Evolutionary conservation across 768 basidiomycete species (phyloP).

Genomic region (Mycena venus): DNA sequence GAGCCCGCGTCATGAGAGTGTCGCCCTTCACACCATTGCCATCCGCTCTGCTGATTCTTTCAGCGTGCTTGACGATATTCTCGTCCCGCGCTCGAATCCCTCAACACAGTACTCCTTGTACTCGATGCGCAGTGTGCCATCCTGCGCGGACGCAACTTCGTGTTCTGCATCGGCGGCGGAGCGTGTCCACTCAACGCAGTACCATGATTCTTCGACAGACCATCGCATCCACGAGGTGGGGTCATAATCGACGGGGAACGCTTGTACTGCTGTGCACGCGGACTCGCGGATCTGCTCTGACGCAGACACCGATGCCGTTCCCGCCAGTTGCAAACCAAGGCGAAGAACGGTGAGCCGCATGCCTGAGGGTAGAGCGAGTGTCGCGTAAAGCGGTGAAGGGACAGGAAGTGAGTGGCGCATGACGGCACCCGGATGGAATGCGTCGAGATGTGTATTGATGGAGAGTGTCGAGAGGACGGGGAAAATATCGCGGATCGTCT

Average conservation of each 20-base stretch:
- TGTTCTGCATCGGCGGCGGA: not conserved
- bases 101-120: constrained; percentile 25
- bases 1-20: too few species aligned
- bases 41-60: too few species aligned
- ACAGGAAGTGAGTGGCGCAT: not conserved
- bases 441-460: constrained; percentile 38
- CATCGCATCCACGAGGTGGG: constrained; percentile 27
- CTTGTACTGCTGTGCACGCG: not conserved
- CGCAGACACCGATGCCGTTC: not conserved
- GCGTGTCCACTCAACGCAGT: constrained; percentile 12
- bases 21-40: too few species aligned
- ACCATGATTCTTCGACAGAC: constrained; percentile 29
- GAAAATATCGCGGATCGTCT: constrained; percentile 19
- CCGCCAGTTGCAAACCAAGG: constrained; percentile 23
- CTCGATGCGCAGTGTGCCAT: constrained; percentile 10
- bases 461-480: constrained; percentile 31
- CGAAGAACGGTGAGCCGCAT: not conserved
- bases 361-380: not conserved
- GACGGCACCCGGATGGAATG: constrained; percentile 34
- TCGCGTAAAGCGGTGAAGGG: not conserved
- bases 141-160: not conserved
- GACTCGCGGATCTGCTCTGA: not conserved
- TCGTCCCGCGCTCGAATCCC: constrained; percentile 26
- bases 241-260: constrained; percentile 22
- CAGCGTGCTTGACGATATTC: too few species aligned